Conservation (phyloP, 116 monocot species). For the Phalaenopsis hybrid region DNA sequence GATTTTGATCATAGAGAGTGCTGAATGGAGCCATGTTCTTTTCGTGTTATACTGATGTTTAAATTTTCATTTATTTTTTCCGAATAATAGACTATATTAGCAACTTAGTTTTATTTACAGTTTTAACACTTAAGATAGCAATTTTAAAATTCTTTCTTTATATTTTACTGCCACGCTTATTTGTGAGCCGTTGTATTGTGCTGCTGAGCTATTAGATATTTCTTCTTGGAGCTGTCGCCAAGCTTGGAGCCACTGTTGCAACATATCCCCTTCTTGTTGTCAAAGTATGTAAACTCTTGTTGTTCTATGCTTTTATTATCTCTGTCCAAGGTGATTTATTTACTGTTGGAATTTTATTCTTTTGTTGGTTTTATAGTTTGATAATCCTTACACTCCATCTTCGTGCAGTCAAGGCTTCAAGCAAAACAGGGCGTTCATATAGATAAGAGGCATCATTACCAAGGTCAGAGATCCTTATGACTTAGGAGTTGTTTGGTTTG, state of each 20-base stretch:
- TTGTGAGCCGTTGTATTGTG: background rate
- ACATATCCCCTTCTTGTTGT: slow-evolving; percentile 95
- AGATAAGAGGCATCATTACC: slow-evolving; percentile 61
- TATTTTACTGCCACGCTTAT: background rate
- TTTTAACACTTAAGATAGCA: background rate
- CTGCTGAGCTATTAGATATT: slow-evolving; percentile 42
- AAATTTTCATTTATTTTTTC: background rate
- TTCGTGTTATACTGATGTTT: background rate
- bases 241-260: slow-evolving; percentile 65
- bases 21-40: background rate
- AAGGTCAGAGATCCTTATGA: slow-evolving; percentile 30
- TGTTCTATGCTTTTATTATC: background rate
- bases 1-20: background rate
- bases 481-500: background rate
- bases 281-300: slow-evolving; percentile 38
- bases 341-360: background rate
- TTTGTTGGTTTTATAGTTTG: slow-evolving; percentile 6
- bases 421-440: slow-evolving; percentile 45
- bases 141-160: background rate
- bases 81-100: background rate
- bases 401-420: slow-evolving; percentile 80
- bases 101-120: background rate
- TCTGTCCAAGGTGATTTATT: too few relatives aligned
- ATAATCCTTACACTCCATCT: background rate
- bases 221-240: slow-evolving; percentile 73